Percentiles rank a stretch among this genome's conserved stretches.
Evolutionary conservation across 1,284 basidiomycete genomes (phyloP).

Genomic region (Earliella scabrosa): DNA sequence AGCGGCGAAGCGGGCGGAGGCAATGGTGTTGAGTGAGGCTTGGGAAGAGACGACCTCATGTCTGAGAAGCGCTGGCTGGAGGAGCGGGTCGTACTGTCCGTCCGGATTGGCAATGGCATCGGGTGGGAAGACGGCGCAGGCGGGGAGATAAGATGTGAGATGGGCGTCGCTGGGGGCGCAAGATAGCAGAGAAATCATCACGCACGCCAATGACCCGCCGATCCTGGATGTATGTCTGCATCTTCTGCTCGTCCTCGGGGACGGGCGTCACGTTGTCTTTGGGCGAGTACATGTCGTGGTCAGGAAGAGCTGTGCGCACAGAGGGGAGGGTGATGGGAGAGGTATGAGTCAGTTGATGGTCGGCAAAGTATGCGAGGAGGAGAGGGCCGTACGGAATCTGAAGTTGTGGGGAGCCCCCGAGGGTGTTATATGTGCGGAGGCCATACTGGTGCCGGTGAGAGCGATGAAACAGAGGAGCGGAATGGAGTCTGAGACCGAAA

Average conservation of each 20-base stretch:
- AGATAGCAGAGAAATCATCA: constrained; percentile 16
- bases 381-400: constrained; percentile 25
- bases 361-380: constrained; percentile 26
- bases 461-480: background rate
- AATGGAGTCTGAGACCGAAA: no score
- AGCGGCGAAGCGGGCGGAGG: constrained; percentile 76
- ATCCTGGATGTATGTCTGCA: constrained; percentile 76
- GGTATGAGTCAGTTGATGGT: background rate
- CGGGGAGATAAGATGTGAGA: constrained; percentile 13
- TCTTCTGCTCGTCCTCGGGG: constrained; percentile 63
- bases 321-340: background rate
- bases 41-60: constrained; percentile 77
- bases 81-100: constrained; percentile 95
- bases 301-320: constrained; percentile 20
- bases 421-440: constrained; percentile 16
- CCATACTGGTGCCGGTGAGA: constrained; percentile 12
- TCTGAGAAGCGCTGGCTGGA: constrained; percentile 87
- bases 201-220: constrained; percentile 76
- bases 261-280: constrained; percentile 52
- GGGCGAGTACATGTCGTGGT: constrained; percentile 24
- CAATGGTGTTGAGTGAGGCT: constrained; percentile 71
- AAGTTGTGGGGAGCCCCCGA: constrained; percentile 7
- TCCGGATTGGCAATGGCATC: no score
- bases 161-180: background rate
- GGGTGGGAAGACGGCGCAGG: constrained; percentile 16